Percentiles rank a stretch among this genome's conserved stretches.
Conservation (phyloP, 805 yeast genomes). For the Starmerella geochares region DNA sequence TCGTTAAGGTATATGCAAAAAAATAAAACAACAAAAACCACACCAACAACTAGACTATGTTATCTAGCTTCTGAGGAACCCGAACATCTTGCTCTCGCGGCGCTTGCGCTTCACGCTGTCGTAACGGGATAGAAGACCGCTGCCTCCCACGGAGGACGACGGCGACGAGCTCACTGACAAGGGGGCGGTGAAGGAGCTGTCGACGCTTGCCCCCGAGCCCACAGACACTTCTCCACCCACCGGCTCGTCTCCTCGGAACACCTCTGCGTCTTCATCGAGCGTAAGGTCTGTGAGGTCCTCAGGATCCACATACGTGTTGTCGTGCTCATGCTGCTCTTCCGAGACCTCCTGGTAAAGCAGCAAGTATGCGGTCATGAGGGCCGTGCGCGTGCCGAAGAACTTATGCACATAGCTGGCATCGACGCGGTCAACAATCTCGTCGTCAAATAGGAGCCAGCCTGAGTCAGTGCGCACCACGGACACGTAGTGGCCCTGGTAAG, state of each 20-base stretch:
- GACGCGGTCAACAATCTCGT: constrained; percentile 84
- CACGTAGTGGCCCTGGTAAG: constrained; percentile 94
- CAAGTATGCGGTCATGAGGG: constrained; percentile 85
- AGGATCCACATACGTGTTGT: constrained; percentile 11
- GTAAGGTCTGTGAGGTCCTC: background rate
- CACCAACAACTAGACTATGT: no score
- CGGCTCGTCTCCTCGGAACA: background rate
- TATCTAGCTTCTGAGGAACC: background rate
- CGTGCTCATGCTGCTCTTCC: constrained; percentile 21
- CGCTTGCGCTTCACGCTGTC: constrained; percentile 9
- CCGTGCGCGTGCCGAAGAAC: constrained; percentile 81
- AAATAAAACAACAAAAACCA: no score
- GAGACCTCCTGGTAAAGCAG: constrained; percentile 59
- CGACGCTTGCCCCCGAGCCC: constrained; percentile 1
- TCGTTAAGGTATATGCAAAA: background rate
- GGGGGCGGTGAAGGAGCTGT: background rate
- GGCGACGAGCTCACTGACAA: constrained; percentile 1
- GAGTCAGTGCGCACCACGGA: constrained; percentile 67
- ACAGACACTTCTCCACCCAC: background rate
- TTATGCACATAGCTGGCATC: constrained; percentile 72
- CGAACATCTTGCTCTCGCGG: constrained; percentile 8
- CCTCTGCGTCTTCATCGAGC: background rate
- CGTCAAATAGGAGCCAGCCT: constrained; percentile 92
- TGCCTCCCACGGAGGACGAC: constrained; percentile 4
- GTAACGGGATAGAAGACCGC: constrained; percentile 7